phyloP scores from a whole-genome alignment of 2,329 filamentous ascomycete species.

The Trichoderma sp. region DNA sequence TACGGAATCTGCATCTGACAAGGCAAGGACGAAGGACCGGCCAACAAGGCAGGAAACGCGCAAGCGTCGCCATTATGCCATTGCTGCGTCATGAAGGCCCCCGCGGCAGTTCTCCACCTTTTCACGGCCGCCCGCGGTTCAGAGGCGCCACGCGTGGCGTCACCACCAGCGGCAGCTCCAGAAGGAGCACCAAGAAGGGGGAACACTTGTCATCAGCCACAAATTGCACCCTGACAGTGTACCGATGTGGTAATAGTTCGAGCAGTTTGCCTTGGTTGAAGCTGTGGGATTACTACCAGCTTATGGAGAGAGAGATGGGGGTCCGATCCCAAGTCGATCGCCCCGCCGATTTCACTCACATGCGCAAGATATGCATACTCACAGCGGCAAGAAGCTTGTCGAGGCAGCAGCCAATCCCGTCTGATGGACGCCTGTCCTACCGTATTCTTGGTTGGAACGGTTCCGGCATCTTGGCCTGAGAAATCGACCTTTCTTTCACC shows the following conservation, averaged over 20 bases:
- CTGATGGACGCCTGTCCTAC: too few relatives aligned
- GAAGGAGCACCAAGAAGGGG: too few relatives aligned
- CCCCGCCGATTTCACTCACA: too few relatives aligned
- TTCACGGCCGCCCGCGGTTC: not conserved
- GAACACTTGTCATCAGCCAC: not conserved
- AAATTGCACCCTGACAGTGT: not conserved
- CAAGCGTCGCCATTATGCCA: conserved; percentile 20
- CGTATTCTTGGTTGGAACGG: too few relatives aligned
- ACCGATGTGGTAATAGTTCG: too few relatives aligned
- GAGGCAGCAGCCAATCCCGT: too few relatives aligned
- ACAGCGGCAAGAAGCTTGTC: not conserved
- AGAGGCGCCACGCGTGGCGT: conserved; percentile 20
- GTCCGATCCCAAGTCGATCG: too few relatives aligned
- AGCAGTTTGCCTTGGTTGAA: too few relatives aligned
- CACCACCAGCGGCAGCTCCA: not conserved
- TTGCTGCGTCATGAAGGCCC: conserved; percentile 11
- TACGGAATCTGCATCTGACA: not conserved
- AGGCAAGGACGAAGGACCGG: not conserved
- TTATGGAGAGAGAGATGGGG: not conserved
- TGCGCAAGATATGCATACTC: too few relatives aligned
- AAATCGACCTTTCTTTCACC: not conserved
- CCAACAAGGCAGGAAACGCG: not conserved
- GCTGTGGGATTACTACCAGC: too few relatives aligned
- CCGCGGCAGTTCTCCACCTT: not conserved
- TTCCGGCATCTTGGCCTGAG: not conserved